A percentile compares a stretch with the other conserved stretches of the same genome.
These are phyloP conservation scores for Kluyveromyces sp. DNA, from an alignment of 1,139 yeast genomes.

Conservation along the genomic window DNA sequence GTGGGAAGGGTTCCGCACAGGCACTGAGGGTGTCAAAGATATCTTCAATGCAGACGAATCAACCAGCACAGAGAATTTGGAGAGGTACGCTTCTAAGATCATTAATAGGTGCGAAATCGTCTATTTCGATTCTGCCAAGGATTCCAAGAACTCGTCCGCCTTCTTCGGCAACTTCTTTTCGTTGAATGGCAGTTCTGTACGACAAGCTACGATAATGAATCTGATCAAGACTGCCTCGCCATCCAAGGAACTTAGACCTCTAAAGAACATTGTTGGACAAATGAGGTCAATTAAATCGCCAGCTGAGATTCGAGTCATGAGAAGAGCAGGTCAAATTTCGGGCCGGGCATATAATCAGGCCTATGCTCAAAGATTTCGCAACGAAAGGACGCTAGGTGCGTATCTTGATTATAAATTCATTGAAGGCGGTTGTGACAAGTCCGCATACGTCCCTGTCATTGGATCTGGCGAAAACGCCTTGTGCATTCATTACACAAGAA, in stretches of 20 bases:
- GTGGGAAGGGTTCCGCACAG: slow-evolving; percentile 95
- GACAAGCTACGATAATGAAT: slow-evolving; percentile 19
- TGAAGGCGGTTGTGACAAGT: slow-evolving; percentile 79
- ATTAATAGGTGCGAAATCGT: slow-evolving; percentile 43
- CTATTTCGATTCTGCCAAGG: slow-evolving; percentile 40
- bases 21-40: slow-evolving; percentile 72
- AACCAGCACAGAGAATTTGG: slow-evolving; percentile 41
- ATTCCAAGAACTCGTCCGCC: slow-evolving; percentile 17
- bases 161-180: slow-evolving; percentile 23
- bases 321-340: slow-evolving; percentile 74
- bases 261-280: slow-evolving; percentile 46
- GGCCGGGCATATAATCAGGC: slow-evolving; percentile 81
- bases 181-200: slow-evolving; percentile 22
- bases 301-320: slow-evolving; percentile 70
- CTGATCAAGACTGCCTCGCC: slow-evolving; percentile 21
- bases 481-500: slow-evolving; percentile 84
- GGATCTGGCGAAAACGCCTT: slow-evolving; percentile 88
- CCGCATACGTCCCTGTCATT: slow-evolving; percentile 92
- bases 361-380: slow-evolving; percentile 54
- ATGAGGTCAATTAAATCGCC: slow-evolving; percentile 67
- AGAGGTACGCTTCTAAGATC: slow-evolving; percentile 40
- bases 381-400: slow-evolving; percentile 76
- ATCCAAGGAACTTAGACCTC: slow-evolving; percentile 35
- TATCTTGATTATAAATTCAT: slow-evolving; percentile 77
- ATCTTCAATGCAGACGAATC: slow-evolving; percentile 84